Conservation (phyloP, 106 monocot genomes). For the Dendrobium huoshanense region DNA sequence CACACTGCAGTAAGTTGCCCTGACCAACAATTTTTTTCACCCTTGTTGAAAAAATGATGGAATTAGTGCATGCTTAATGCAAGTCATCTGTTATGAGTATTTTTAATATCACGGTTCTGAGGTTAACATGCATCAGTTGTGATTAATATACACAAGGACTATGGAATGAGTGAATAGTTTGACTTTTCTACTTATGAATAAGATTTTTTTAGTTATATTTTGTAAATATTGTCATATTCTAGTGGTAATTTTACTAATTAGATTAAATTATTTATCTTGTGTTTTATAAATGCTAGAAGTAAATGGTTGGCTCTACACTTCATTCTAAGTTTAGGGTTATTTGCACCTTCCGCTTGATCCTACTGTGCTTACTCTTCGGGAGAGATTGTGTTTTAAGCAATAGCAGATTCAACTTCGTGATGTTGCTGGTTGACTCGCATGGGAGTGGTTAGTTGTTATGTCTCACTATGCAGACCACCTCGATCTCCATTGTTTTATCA, state of each 20-base stretch:
- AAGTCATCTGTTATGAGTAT: not conserved
- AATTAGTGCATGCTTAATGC: slow-evolving; percentile 3
- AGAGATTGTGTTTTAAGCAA: no score
- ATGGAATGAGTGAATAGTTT: not conserved
- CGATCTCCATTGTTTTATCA: no score
- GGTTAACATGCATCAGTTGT: not conserved
- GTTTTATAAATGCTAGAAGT: not conserved
- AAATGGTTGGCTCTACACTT: no score
- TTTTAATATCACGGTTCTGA: not conserved
- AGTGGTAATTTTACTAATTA: not conserved
- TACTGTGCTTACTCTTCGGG: no score
- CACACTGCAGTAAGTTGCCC: slow-evolving; percentile 81
- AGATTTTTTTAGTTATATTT: not conserved
- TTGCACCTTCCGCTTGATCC: no score
- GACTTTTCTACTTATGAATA: not conserved
- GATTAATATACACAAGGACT: not conserved
- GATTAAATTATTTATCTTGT: not conserved
- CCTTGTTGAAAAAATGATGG: not conserved
- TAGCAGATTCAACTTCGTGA: no score
- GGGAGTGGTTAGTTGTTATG: no score
- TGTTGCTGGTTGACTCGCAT: no score
- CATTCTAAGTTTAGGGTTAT: no score
- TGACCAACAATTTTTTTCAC: not conserved
- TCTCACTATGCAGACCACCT: no score
- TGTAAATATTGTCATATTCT: not conserved